Base-by-base conservation (phyloP, 768 basidiomycete genomes). In the Boletus rubescentipes region DNA sequence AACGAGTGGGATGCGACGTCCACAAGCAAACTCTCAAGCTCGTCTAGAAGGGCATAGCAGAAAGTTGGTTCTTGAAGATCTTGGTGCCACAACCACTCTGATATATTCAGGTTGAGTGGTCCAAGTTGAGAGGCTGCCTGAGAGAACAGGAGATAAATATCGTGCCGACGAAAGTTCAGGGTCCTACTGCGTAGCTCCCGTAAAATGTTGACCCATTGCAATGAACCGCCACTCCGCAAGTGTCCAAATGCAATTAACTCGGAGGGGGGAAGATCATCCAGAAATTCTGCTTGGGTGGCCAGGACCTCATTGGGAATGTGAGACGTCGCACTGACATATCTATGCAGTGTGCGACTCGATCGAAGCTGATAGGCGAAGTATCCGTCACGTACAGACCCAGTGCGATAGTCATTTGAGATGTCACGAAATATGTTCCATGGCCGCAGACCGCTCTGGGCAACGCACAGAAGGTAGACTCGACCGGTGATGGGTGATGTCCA, bases 161-260 rank as follows among this genome's bases (percentile, higher is more conserved):
- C 76, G 0, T 68, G 65, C 6, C 61, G 49, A 32, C 68, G 62
- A 50, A 83, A 75, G 5, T 67, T 72, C 48, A 83, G 57, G 2
- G 59, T 57, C 20, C 70, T 65, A 6, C 70, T 67, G 2, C 69
- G 67, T n/a, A 83, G 60, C 54, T 77, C 78, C 34, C 75, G 72
- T 12, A 71, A 55, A 34, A 82, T 75, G 54, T 81, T 82, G 35
- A 74, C 59, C 81, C 79, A 81, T 41, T 82, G 81, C 0, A 83
- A 59, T 8, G 51, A 61, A 0, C 66, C 53, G 1, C 81, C 80
- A 34, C 74, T 68, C 7, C 81, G 76, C 37, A 82, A 56, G 43
- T 69, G 64, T 14, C 72, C 74, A 47, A 79, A 83, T 0, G 74
- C 69, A 11, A 74, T 65, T 23, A 67, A 75, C 47, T 82, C 79